Evolutionary conservation across 495 filamentous ascomycete species (phyloP).

Genomic region (Penicillium simplicissimum): DNA sequence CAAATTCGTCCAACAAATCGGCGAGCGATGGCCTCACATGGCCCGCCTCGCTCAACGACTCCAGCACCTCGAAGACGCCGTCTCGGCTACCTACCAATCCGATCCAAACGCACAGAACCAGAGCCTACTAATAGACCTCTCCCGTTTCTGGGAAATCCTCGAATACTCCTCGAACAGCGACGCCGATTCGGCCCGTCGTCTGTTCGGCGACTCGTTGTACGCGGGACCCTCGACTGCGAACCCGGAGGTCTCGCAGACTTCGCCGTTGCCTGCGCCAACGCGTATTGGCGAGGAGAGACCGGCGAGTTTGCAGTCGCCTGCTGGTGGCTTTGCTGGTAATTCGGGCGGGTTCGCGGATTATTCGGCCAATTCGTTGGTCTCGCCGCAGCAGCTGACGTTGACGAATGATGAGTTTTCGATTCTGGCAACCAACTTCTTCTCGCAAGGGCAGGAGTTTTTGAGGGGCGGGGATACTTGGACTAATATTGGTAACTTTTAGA

Average conservation of each 20-base stretch:
- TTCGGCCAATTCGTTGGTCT: slow-evolving; percentile 22
- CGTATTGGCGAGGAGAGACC: slow-evolving; percentile 32
- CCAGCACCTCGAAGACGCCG: slow-evolving; percentile 44
- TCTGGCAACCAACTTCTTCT: slow-evolving; percentile 51
- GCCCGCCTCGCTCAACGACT: slow-evolving; percentile 46
- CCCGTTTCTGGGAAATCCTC: slow-evolving; percentile 51
- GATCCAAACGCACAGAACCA: slow-evolving; percentile 43
- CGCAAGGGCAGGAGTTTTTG: slow-evolving; percentile 47
- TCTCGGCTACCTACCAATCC: slow-evolving; percentile 47
- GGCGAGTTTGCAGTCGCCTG: slow-evolving; percentile 14
- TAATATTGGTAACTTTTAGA: slow-evolving; percentile 41
- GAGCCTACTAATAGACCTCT: slow-evolving; percentile 49
- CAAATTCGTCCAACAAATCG: slow-evolving; percentile 44
- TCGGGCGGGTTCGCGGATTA: slow-evolving; percentile 25
- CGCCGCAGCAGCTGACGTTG: slow-evolving; percentile 32
- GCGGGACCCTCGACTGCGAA: slow-evolving; percentile 22
- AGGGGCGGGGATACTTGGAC: slow-evolving; percentile 42
- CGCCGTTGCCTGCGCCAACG: slow-evolving; percentile 46
- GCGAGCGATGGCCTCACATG: slow-evolving; percentile 49
- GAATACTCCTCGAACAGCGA: slow-evolving; percentile 52
- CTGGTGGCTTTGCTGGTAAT: slow-evolving; percentile 18
- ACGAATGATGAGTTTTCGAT: slow-evolving; percentile 51
- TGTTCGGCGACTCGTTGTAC: slow-evolving; percentile 47
- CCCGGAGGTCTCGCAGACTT: slow-evolving; percentile 47
- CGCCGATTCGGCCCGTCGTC: slow-evolving; percentile 36